Conservation (phyloP, 805 yeast genomes). For the Candida xiaguanensis region DNA sequence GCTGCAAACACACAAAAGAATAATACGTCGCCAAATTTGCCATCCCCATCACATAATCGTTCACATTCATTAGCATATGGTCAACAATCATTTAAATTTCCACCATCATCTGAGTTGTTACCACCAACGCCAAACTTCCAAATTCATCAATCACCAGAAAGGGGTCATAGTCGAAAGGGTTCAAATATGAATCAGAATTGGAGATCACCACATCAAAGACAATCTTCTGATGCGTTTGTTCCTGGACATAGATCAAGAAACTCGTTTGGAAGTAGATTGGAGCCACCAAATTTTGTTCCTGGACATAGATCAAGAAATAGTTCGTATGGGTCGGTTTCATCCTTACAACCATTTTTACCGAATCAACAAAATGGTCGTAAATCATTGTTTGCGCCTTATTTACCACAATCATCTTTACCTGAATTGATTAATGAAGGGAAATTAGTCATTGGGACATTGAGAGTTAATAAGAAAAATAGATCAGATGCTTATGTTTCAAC, state of each 20-base stretch:
- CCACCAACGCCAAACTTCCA: slow-evolving; percentile 56
- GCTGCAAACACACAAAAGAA: slow-evolving; percentile 90
- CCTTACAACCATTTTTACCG: slow-evolving; percentile 32
- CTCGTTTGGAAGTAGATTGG: slow-evolving; percentile 6
- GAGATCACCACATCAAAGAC: slow-evolving; percentile 45
- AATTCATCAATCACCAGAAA: slow-evolving; percentile 36
- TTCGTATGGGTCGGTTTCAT: slow-evolving; percentile 56
- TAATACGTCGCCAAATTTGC: slow-evolving; percentile 24
- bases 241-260: slow-evolving; percentile 78
- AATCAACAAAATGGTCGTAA: slow-evolving; percentile 45
- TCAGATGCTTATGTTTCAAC: slow-evolving; percentile 99
- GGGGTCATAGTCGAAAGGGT: slow-evolving; percentile 37
- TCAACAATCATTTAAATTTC: slow-evolving; percentile 58
- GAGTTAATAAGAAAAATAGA: slow-evolving; percentile 94
- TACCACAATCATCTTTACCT: slow-evolving; percentile 91
- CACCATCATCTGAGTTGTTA: slow-evolving; percentile 33
- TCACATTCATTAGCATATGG: slow-evolving; percentile 42
- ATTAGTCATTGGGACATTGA: slow-evolving; percentile 83
- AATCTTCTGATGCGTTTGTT: slow-evolving; percentile 40
- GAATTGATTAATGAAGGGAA: slow-evolving; percentile 85
- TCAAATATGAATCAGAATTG: slow-evolving; percentile 55
- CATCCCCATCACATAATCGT: slow-evolving; percentile 25
- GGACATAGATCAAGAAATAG: slow-evolving; percentile 72
- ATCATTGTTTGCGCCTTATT: slow-evolving; percentile 91
- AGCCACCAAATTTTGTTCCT: slow-evolving; percentile 56